These are phyloP conservation scores for Paracorniculantispora psalliotae DNA, from an alignment of 2,329 filamentous ascomycete species.

Conservation along the genomic window DNA sequence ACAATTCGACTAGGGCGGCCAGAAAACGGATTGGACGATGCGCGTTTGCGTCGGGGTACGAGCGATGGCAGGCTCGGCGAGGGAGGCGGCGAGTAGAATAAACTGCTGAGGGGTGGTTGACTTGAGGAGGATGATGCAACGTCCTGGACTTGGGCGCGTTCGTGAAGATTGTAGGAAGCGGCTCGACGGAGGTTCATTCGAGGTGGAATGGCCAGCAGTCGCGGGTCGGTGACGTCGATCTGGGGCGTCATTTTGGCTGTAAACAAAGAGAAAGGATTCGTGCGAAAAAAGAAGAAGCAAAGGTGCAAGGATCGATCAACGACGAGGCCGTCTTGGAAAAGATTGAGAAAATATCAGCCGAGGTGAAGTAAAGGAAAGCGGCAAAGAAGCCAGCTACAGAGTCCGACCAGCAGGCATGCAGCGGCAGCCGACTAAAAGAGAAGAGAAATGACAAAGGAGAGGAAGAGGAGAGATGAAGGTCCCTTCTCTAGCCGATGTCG, in stretches of 20 bases:
- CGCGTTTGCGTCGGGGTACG: conserved; percentile 60
- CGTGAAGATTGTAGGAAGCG: conserved; percentile 51
- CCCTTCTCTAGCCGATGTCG: not conserved
- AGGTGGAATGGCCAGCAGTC: conserved; percentile 49
- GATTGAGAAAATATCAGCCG: not conserved
- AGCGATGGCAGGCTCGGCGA: conserved; percentile 68
- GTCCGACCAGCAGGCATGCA: not conserved
- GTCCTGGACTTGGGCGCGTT: conserved; percentile 36
- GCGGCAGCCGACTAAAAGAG: not conserved
- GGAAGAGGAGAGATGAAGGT: conserved; percentile 17
- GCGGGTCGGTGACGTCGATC: conserved; percentile 42
- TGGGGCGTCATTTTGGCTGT: conserved; percentile 38
- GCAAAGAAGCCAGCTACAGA: conserved; percentile 7
- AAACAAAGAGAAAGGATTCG: conserved; percentile 13
- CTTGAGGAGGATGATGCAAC: conserved; percentile 56
- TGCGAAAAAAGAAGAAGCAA: conserved; percentile 19
- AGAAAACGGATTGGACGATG: conserved; percentile 40
- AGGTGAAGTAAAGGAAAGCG: conserved; percentile 20
- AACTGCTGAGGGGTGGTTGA: conserved; percentile 61
- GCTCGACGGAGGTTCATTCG: conserved; percentile 55
- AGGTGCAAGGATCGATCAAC: conserved; percentile 10
- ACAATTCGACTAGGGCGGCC: conserved; percentile 54
- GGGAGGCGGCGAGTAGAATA: conserved; percentile 62
- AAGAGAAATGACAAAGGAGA: conserved; percentile 20
- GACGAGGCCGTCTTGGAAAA: not conserved